A percentile compares a stretch with the other conserved stretches of the same genome.
phyloP scores from a whole-genome alignment of 75 land plant species.

The Ceratopteris richardii region DNA sequence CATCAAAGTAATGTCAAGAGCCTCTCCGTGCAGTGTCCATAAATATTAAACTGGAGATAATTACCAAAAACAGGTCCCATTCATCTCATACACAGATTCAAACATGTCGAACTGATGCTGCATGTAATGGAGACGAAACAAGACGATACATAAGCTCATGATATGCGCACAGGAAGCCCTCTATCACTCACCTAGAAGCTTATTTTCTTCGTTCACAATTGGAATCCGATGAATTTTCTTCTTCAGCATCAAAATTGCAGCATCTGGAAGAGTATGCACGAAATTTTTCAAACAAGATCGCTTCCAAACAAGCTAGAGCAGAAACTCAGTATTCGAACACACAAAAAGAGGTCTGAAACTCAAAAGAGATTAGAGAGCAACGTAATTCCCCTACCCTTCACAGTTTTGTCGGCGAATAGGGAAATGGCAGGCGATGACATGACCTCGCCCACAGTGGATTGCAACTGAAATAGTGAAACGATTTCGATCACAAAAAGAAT shows the following conservation, averaged over 20 bases:
- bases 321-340: too few relatives aligned
- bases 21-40: neutral
- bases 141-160: neutral
- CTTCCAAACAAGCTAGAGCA: neutral
- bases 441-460: slow-evolving; percentile 31
- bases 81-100: neutral
- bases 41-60: neutral
- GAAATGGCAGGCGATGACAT: slow-evolving; percentile 42
- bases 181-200: slow-evolving; percentile 37
- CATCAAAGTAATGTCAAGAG: neutral
- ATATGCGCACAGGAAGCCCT: neutral
- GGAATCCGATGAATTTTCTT: slow-evolving; percentile 47
- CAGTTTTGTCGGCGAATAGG: slow-evolving; percentile 40
- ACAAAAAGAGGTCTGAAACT: too few relatives aligned
- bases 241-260: slow-evolving; percentile 42
- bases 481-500: too few relatives aligned
- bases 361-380: neutral
- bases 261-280: slow-evolving; percentile 13
- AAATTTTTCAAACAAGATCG: neutral
- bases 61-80: neutral
- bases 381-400: slow-evolving; percentile 17
- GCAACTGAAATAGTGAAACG: slow-evolving; percentile 14
- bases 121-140: neutral
- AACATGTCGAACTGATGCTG: neutral
- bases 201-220: slow-evolving; percentile 35